Evolutionary conservation across 83 land plant species (phyloP).

Genomic region (Picea abies): DNA sequence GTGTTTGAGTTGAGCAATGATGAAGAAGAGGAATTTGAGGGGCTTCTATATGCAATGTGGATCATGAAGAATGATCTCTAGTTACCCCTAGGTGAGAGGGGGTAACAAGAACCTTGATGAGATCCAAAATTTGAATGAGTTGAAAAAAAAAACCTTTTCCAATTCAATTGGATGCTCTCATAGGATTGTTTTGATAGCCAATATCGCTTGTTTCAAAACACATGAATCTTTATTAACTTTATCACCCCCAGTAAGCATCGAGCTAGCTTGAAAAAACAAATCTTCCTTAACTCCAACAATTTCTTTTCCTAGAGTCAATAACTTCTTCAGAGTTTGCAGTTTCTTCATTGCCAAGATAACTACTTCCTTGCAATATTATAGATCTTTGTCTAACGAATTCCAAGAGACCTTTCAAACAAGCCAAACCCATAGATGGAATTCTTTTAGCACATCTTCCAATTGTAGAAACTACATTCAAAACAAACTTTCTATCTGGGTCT

Average conservation of each 20-base stretch:
- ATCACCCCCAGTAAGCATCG: neutral
- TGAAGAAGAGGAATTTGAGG: no score
- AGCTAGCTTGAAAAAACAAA: neutral
- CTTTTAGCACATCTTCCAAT: slow-evolving; percentile 87
- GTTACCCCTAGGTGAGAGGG: no score
- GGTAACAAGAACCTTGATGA: no score
- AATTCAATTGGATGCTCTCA: slow-evolving; percentile 60
- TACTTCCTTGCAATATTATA: neutral
- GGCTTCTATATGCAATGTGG: no score
- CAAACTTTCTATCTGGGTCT: slow-evolving; percentile 88
- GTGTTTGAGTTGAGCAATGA: no score
- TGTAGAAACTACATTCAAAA: slow-evolving; percentile 83
- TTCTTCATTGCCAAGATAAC: neutral
- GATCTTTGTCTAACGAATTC: slow-evolving; percentile 47
- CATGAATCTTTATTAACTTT: slow-evolving; percentile 47
- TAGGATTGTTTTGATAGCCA: slow-evolving; percentile 77
- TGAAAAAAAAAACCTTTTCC: slow-evolving; percentile 61
- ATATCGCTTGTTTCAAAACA: slow-evolving; percentile 84
- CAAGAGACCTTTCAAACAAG: slow-evolving; percentile 77
- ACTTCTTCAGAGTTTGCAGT: neutral
- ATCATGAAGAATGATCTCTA: no score
- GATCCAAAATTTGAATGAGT: no score
- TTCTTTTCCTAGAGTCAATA: neutral
- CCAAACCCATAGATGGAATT: slow-evolving; percentile 52
- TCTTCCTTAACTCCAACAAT: slow-evolving; percentile 15